Base-by-base conservation (phyloP, 345 rosid species). In the Carallia pectinifolia region DNA sequence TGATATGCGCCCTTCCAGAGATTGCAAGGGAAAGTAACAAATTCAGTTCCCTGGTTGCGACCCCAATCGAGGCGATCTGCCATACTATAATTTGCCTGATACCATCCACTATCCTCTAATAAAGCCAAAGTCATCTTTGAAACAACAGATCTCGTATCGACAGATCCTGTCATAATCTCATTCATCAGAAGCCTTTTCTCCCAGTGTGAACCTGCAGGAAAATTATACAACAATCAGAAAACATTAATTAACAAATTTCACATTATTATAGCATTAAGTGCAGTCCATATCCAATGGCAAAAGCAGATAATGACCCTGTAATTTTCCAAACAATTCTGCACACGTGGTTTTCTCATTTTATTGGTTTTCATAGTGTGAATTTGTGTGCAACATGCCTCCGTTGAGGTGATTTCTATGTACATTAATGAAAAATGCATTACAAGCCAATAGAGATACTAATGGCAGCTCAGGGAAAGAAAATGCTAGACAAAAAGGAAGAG, bases 91-190 rank as follows among this genome's bases (percentile, higher is more conserved):
- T 95, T 89, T 81, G 98, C 98, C 82, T 86, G 89, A 82, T 92
- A 95, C 99, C 99, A 95, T 54, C 99, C 99, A 75, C 99, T 95
- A 75, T 92, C 99, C 79, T 95, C 99, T 76, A 95, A 77, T 65
- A 95, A 81, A 36, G 99, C 99, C 39, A 95, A 79, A 52, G 98
- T 95, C 98, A 92, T 95, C 83, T 90, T 92, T 15, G 99, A 95
- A 78, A 95, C 98, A 4, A 95, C 98, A 59, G 99, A 95, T 85
- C 94, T 83, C 33, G 99, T 90, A 79, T 95, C 99, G 36, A 95
- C 99, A 39, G 99, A 95, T 61, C 99, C 99, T 18, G 99, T 95
- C 99, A 95, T 95, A 71, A 95, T 92, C 83, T 95, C 99, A 72
- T 95, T 95, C 99, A 95, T 95, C 76, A 95, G 82, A 62, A 95